phyloP scores from a whole-genome alignment of 108 stramenopile genomes.

The Cyclotella cryptica region DNA sequence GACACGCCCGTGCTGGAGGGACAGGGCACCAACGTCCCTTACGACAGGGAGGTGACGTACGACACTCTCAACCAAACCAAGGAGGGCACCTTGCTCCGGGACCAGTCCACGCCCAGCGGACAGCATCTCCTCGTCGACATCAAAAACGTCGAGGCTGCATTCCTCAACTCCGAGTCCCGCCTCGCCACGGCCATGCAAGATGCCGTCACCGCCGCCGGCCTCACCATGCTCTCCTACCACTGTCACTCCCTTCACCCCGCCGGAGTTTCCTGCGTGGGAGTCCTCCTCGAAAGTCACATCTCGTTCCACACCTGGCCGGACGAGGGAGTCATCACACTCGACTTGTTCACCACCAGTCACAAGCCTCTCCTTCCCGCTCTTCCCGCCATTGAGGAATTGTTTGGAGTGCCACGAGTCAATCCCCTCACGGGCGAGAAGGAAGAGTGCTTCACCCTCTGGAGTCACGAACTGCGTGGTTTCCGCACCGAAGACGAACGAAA shows the following conservation, averaged over 20 bases:
- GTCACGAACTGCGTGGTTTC: constrained; percentile 85
- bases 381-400: constrained; percentile 63
- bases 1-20: constrained; percentile 50
- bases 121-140: constrained; percentile 89
- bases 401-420: constrained; percentile 60
- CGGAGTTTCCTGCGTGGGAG: constrained; percentile 85
- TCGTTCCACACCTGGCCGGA: constrained; percentile 92
- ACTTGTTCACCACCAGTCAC: constrained; percentile 82
- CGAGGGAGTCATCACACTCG: constrained; percentile 86
- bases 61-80: constrained; percentile 3
- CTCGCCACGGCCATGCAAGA: constrained; percentile 77
- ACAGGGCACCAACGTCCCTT: constrained; percentile 19
- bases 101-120: constrained; percentile 63
- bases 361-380: constrained; percentile 74
- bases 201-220: constrained; percentile 60
- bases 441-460: constrained; percentile 64
- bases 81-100: constrained; percentile 20
- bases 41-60: constrained; percentile 29
- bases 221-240: constrained; percentile 87
- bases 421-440: constrained; percentile 42
- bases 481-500: constrained; percentile 60
- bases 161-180: constrained; percentile 74
- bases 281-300: constrained; percentile 86
- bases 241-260: constrained; percentile 85
- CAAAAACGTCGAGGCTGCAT: constrained; percentile 74